Base-by-base conservation (phyloP, 2,329 filamentous ascomycete species). In the Xylaria hypoxylon region DNA sequence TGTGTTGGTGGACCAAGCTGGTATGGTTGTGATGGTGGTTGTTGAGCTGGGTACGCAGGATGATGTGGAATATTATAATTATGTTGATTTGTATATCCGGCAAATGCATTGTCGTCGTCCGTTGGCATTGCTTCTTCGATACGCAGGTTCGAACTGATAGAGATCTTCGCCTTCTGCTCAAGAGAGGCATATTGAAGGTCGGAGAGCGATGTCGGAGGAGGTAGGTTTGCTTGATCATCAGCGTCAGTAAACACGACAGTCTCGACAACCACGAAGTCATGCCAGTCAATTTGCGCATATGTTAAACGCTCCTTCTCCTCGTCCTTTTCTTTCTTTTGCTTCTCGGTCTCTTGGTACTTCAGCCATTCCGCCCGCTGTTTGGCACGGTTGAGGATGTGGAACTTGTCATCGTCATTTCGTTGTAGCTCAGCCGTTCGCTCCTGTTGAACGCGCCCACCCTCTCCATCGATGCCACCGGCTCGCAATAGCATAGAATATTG, bases 51-150 rank as follows among this genome's bases (percentile, higher is more conserved):
- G 10, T 81, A 80, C 11, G 80, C 80, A 3, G 81, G 79, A 64
- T 84, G 84, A 22, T 80, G 78, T 22, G 80, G 85, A 67, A 82
- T 82, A 66, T 76, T 77, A 59, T 73, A 80, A 48, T 70, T 74
- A 59, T 78, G 72, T 51, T 79, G 78, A 48, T 77, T 68, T 19
- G 80, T 77, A 63, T 85, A 83, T 44, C 83, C 83, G 69, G 86
- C 86, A 69, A 84, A 86, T 55, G 79, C 87, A 77, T 84, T 89
- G 66, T 89, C 88, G 67, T 91, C 88, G 50, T 93, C 92, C 57
- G 90, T 91, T 3, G 96, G 96, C 87, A 97, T 92, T 5, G 95
- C 94, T 83, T 99, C 96, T 79, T 99, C 96, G 70, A 99, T 94
- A 64, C 95, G 91, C 72, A 94, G 84, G 75, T 91, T 90, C 64